These are phyloP conservation scores for Termitomyces sp. DNA, from an alignment of 768 basidiomycete genomes.

Conservation along the genomic window DNA sequence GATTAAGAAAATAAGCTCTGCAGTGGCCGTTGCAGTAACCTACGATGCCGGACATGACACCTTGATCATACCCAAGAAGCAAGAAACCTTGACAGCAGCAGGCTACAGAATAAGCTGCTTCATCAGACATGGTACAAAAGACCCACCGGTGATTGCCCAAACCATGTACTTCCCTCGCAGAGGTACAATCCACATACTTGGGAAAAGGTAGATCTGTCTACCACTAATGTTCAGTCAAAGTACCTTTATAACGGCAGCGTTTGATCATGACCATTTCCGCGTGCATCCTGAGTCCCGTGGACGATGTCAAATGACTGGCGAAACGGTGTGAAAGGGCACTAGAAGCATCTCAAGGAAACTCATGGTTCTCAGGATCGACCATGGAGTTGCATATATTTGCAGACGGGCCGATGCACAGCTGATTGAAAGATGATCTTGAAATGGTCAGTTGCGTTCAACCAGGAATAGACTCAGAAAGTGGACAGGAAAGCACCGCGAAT, in stretches of 20 bases:
- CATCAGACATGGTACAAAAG: background rate
- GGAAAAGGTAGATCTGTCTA: background rate
- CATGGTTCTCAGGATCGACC: background rate
- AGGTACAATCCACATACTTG: conserved; percentile 28
- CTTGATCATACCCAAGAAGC: conserved; percentile 32
- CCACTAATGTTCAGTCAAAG: background rate
- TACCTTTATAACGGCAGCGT: background rate
- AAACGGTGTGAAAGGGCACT: background rate
- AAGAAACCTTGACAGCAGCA: conserved; percentile 36
- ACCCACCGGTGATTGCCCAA: conserved; percentile 32
- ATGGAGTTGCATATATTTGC: background rate
- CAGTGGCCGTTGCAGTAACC: background rate
- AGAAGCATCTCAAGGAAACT: background rate
- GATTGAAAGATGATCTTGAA: background rate
- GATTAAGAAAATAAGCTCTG: background rate
- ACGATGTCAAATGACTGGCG: background rate
- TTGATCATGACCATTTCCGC: background rate
- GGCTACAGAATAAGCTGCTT: conserved; percentile 16
- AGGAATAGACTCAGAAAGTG: background rate
- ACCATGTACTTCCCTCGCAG: conserved; percentile 30
- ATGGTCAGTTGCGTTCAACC: background rate
- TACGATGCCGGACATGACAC: conserved; percentile 37
- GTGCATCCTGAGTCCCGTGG: background rate
- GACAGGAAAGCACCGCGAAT: background rate
- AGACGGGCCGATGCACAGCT: background rate